Percentiles rank a stretch among this genome's conserved stretches.
Conservation (phyloP, 2,329 filamentous ascomycete genomes). For the Pestalotiopsis sp. region DNA sequence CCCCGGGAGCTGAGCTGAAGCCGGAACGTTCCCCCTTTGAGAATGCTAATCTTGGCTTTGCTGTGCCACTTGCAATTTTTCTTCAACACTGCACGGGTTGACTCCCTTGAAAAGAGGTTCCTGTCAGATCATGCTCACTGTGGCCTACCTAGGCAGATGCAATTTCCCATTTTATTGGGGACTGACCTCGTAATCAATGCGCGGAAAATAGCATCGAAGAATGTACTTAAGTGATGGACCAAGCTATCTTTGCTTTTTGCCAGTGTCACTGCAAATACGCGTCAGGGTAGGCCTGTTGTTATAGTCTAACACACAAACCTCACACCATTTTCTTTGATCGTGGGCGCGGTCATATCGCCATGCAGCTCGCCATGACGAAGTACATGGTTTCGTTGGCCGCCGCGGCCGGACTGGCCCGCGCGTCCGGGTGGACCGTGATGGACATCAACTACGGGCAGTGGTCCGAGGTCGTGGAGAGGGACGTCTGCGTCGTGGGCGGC, state of each 20-base stretch:
- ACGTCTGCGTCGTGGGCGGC: constrained; percentile 14
- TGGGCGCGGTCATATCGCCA: neutral
- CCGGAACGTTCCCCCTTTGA: too few relatives aligned
- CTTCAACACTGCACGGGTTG: neutral
- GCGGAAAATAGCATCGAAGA: neutral
- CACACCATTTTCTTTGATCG: neutral
- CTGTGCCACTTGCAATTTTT: too few relatives aligned
- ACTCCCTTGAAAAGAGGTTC: neutral
- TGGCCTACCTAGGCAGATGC: neutral
- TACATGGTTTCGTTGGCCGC: neutral
- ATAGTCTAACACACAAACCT: neutral
- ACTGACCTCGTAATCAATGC: neutral
- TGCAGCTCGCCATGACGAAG: neutral
- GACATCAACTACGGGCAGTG: neutral
- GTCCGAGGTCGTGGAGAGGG: neutral
- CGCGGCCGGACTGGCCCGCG: neutral
- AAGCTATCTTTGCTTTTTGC: neutral
- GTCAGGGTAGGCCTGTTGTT: neutral
- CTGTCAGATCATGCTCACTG: neutral
- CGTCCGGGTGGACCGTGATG: neutral
- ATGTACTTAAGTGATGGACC: neutral
- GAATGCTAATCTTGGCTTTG: too few relatives aligned
- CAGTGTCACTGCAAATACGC: neutral
- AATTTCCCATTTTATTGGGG: neutral
- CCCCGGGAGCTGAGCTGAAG: too few relatives aligned